Base-by-base conservation (phyloP, 1,284 basidiomycete genomes). In the Tilletia caries region DNA sequence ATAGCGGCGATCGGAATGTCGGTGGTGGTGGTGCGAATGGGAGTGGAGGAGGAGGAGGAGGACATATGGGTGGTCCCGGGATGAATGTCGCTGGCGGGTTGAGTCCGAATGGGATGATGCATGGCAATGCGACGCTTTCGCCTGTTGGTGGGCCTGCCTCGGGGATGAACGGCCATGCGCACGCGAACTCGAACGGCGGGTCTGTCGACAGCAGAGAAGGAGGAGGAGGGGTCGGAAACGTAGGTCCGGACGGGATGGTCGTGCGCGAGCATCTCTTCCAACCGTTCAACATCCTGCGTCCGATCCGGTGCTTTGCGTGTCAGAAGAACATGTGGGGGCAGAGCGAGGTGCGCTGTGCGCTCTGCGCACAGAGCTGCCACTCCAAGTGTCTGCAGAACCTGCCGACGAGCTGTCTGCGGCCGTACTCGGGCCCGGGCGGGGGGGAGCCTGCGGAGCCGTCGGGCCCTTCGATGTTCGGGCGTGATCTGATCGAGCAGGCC, bases 271-370 rank as follows among this genome's bases (percentile, higher is more conserved):
- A 98, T 83, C 88, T 88, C 71, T 98, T 98, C 87, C 91, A 94
- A 82, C 92, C 92, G 72, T 87, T 93, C 79, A 95, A 90, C 79
- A 89, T 94, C 27, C 86, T 98, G 71, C 88, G 94, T 41, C 92
- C 96, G 69, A 90, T 92, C 20, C 87, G 92, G 60, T 98, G 95
- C 82, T 94, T 98, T 80, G 90, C 95, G 69, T 98, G 95, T 82
- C 90, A 91, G 48, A 96, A 98, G 81, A 98, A 97, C 86, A 90
- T 98, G 90, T 98, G 95, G 94, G 95, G 95, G 4, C 90, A 95
- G 46, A 92, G 94, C 67, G 87, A 88, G 83, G 87, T 93, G 70
- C 90, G 92, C 41, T 98, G 95, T 82, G 88, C 89, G 71, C 69
- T 76, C 15, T 82, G 80, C 60, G 71, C 74, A 20, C 76, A 77